Conservation (phyloP, 2,329 filamentous ascomycete species). For the Aspergillus awamori region DNA sequence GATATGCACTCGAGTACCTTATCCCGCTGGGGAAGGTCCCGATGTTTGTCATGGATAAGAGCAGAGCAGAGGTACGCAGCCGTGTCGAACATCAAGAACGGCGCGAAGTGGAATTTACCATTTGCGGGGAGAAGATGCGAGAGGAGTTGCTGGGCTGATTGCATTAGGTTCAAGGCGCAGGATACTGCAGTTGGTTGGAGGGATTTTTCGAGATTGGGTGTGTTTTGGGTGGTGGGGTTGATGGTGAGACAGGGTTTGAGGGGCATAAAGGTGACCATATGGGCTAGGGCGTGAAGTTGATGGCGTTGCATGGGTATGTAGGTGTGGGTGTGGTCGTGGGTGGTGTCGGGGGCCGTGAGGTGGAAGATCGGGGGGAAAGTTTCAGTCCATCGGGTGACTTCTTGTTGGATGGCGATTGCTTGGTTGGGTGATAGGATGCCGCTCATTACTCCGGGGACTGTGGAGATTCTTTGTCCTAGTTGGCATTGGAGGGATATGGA, state of each 20-base stretch:
- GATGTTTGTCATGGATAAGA: constrained; percentile 53
- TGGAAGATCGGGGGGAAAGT: constrained; percentile 48
- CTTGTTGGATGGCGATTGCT: constrained; percentile 34
- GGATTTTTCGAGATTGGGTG: constrained; percentile 38
- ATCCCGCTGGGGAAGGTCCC: constrained; percentile 45
- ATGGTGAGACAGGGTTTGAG: constrained; percentile 52
- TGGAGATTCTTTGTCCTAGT: constrained; percentile 37
- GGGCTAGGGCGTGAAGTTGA: constrained; percentile 50
- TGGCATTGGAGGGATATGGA: constrained; percentile 48
- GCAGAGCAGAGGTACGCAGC: constrained; percentile 56
- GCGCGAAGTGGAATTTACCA: constrained; percentile 53
- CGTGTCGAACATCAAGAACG: constrained; percentile 57
- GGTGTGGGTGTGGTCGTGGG: constrained; percentile 44
- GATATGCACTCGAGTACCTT: constrained; percentile 48
- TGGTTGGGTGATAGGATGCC: constrained; percentile 17
- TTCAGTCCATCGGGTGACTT: constrained; percentile 49
- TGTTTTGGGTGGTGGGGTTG: constrained; percentile 17
- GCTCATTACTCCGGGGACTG: constrained; percentile 19
- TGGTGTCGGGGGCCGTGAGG: constrained; percentile 45
- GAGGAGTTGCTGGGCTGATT: constrained; percentile 46
- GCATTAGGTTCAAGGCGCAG: constrained; percentile 49
- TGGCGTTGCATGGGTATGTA: constrained; percentile 53
- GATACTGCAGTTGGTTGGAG: constrained; percentile 50
- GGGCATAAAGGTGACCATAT: constrained; percentile 51
- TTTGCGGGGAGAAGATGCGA: constrained; percentile 47